Evolutionary conservation across 2,329 filamentous ascomycete genomes (phyloP).

Genomic region (Eurotiales sp.): DNA sequence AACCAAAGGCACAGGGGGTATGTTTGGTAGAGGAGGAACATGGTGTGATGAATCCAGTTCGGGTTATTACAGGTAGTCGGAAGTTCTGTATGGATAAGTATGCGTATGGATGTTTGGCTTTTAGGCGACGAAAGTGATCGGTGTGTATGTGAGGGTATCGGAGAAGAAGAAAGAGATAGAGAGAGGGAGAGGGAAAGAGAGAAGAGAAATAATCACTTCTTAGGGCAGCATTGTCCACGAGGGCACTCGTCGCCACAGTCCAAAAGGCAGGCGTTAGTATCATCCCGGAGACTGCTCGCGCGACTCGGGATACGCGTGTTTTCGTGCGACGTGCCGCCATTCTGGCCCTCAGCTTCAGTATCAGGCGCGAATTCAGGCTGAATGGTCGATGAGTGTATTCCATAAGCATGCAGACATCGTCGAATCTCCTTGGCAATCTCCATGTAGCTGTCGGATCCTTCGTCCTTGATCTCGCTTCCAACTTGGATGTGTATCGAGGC

Average conservation of each 20-base stretch:
- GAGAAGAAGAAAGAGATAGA: too few relatives aligned
- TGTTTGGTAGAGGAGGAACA: not conserved
- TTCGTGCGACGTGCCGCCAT: not conserved
- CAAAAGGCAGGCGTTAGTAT: conserved; percentile 43
- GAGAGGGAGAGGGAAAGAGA: not conserved
- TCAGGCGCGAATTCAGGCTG: conserved; percentile 72
- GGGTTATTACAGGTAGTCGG: conserved; percentile 1
- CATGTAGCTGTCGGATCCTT: conserved; percentile 81
- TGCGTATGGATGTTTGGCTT: not conserved
- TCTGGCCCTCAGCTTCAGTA: conserved; percentile 29
- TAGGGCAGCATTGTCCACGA: conserved; percentile 40
- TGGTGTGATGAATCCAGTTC: too few relatives aligned
- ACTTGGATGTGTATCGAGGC: conserved; percentile 93
- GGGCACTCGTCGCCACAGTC: conserved; percentile 47
- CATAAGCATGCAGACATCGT: conserved; percentile 87
- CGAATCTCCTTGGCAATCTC: conserved; percentile 75
- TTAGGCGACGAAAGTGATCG: not conserved
- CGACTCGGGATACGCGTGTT: conserved; percentile 25
- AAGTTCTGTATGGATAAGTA: not conserved
- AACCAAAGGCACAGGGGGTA: not conserved
- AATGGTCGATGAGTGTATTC: conserved; percentile 95
- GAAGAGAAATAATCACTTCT: conserved; percentile 20
- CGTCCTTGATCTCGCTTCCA: conserved; percentile 79
- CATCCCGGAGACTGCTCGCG: conserved; percentile 34
- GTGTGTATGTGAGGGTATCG: not conserved